Conservation (phyloP, 2,329 filamentous ascomycete genomes). For the Cephalotrichum gorgonifer region DNA sequence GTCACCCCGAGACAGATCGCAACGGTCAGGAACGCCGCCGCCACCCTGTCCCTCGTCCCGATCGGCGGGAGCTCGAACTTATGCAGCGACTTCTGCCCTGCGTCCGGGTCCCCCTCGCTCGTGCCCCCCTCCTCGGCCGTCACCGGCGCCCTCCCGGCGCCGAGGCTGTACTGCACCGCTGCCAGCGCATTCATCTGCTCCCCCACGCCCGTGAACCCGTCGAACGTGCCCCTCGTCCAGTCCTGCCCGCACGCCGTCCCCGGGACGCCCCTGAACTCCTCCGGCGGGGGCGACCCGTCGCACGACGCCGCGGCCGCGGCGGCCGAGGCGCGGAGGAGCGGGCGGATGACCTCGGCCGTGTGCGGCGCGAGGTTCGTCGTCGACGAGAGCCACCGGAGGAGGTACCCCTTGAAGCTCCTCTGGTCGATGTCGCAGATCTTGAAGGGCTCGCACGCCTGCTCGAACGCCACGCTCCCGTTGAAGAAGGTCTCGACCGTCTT, state of each 20-base stretch:
- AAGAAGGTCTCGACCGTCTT: slow-evolving; percentile 44
- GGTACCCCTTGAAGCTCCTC: slow-evolving; percentile 66
- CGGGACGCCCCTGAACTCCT: slow-evolving; percentile 37
- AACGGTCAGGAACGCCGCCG: slow-evolving; percentile 45
- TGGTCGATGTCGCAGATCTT: slow-evolving; percentile 60
- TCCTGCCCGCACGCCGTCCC: slow-evolving; percentile 57
- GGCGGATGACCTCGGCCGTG: slow-evolving; percentile 36
- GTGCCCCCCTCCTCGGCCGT: slow-evolving; percentile 50
- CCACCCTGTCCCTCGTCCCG: slow-evolving; percentile 39
- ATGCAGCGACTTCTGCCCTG: slow-evolving; percentile 24
- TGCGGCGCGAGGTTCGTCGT: slow-evolving; percentile 45
- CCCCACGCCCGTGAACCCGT: slow-evolving; percentile 53
- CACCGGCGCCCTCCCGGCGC: slow-evolving; percentile 32
- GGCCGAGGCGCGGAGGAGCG: slow-evolving; percentile 40
- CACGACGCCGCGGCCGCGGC: slow-evolving; percentile 41
- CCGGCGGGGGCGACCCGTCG: slow-evolving; percentile 30
- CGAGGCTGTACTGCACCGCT: slow-evolving; percentile 50
- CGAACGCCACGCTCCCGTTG: slow-evolving; percentile 45
- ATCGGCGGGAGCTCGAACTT: slow-evolving; percentile 22
- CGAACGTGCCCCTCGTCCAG: slow-evolving; percentile 46
- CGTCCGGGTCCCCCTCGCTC: slow-evolving; percentile 37
- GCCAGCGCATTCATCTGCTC: slow-evolving; percentile 60
- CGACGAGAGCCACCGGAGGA: slow-evolving; percentile 54
- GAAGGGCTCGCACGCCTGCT: slow-evolving; percentile 54
- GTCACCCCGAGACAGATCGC: slow-evolving; percentile 36